These are phyloP conservation scores for Aspergillus panamensis DNA, from an alignment of 495 filamentous ascomycete genomes.

Conservation along the genomic window DNA sequence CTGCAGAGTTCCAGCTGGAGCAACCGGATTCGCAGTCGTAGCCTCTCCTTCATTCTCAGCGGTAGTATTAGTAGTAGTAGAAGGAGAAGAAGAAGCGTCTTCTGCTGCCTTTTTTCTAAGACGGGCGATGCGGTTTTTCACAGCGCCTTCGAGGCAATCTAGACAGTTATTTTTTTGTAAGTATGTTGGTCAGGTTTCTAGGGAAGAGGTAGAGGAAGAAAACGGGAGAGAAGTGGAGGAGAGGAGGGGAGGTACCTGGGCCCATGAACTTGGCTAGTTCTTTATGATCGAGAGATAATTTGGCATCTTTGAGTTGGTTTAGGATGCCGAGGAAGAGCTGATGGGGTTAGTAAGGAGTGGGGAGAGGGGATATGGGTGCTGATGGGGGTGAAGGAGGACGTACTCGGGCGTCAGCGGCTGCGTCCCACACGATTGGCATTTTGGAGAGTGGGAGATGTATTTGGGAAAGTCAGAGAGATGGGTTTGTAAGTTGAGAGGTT, in stretches of 20 bases:
- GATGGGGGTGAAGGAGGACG: not conserved
- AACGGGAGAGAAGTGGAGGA: no score
- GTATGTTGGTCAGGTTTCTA: not conserved
- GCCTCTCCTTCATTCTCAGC: not conserved
- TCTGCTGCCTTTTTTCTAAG: slow-evolving; percentile 3
- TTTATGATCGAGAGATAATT: slow-evolving; percentile 6
- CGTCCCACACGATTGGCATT: slow-evolving; percentile 13
- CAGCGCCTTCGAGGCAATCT: slow-evolving; percentile 16
- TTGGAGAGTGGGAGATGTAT: not conserved
- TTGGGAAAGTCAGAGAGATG: not conserved
- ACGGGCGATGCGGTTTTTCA: slow-evolving; percentile 11
- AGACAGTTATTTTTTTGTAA: not conserved
- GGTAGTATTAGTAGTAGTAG: no score
- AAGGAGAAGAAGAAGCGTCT: not conserved
- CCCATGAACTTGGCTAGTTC: slow-evolving; percentile 14
- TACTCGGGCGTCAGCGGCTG: slow-evolving; percentile 12
- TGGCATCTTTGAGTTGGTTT: slow-evolving; percentile 12
- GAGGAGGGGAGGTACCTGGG: slow-evolving; percentile 1
- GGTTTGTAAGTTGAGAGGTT: not conserved
- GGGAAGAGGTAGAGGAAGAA: not conserved
- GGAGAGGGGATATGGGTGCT: not conserved
- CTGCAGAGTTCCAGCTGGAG: not conserved
- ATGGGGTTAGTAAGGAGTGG: not conserved
- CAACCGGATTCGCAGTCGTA: not conserved
- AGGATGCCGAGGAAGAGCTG: slow-evolving; percentile 18